Base-by-base conservation (phyloP, 257 asterid species). In the Fraxinus anomala region DNA sequence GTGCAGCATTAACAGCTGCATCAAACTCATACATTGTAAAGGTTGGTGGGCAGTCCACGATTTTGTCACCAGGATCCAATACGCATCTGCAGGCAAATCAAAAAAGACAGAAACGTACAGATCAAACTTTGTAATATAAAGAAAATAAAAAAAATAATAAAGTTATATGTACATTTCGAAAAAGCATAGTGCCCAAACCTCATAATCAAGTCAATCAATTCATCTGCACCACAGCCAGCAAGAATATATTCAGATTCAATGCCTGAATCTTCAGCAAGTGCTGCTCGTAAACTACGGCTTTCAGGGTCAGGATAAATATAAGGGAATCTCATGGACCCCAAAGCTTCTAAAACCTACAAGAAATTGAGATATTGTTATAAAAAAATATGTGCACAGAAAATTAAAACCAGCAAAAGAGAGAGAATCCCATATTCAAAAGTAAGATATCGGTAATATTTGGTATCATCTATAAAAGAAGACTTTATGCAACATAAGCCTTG, bases 21-120 rank as follows among this genome's bases (percentile, higher is more conserved):
- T 96, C 99, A 89, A 96, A 96, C 86, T 96, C 99, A 69, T 93
- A 96, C 99, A 96, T 96, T 3, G 98, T 91, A 82, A 96, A 96
- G 51, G 99, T 96, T 74, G 99, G 99, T 39, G 99, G 99, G 82
- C 98, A 93, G 87, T 96, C 98, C 83, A 96, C 84, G 84, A 93
- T 96, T 82, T 90, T 93, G 76, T 96, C 99, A 79, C 97, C 97
- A 14, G 98, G 98, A 77, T 96, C 99, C 76, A 93, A 85, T 76
- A 96, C 94, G 63, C 99, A 96, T 82, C 99, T 93, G 92, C 83
- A 85, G 70, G 49, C 66, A 73, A 85, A 75, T 31, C 12, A 51
- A 23, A 68, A n/a, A 82, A 80, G 72, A 16, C 67, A 59, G 54
- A 66, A 14, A 69, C 10, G 59, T 74, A 47, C n/a, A 1, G 0